Evolutionary conservation across 2,329 filamentous ascomycete genomes (phyloP).

Genomic region (Pseudogymnoascus sp.): DNA sequence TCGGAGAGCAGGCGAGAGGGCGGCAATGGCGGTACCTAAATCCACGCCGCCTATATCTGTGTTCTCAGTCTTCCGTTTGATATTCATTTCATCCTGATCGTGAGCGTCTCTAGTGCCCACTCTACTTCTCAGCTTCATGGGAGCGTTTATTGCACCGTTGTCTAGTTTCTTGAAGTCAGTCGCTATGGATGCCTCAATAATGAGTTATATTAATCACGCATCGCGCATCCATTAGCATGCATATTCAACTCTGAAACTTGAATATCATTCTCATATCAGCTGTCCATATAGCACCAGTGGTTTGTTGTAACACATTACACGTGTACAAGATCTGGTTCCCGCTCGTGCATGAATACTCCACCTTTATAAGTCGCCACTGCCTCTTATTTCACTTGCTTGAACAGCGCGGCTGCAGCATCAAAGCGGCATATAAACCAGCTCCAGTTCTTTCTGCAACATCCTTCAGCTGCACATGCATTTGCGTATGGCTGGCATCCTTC

Average conservation of each 20-base stretch:
- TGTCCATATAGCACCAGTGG: not conserved
- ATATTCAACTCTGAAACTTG: too few species aligned
- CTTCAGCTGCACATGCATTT: slow-evolving; percentile 1
- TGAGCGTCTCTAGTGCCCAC: not conserved
- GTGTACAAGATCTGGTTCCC: not conserved
- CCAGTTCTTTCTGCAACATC: not conserved
- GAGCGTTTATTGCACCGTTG: not conserved
- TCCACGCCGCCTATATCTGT: not conserved
- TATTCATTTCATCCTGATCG: not conserved
- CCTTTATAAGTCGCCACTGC: not conserved
- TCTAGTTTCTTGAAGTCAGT: too few species aligned
- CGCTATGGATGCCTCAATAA: not conserved
- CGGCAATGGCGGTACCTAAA: not conserved
- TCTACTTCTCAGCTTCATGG: too few species aligned
- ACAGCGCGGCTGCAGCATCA: too few species aligned
- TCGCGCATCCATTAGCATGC: not conserved
- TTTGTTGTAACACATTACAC: not conserved
- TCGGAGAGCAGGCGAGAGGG: not conserved
- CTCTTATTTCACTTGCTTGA: not conserved
- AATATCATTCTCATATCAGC: not conserved
- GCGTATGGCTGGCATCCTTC: too few species aligned
- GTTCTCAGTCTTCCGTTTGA: not conserved
- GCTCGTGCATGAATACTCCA: not conserved
- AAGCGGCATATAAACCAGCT: not conserved
- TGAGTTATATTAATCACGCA: not conserved